A percentile compares a stretch with the other conserved stretches of the same genome.
Conservation (phyloP, 73 alveolate genomes). For the Paramecium primaurelia region DNA sequence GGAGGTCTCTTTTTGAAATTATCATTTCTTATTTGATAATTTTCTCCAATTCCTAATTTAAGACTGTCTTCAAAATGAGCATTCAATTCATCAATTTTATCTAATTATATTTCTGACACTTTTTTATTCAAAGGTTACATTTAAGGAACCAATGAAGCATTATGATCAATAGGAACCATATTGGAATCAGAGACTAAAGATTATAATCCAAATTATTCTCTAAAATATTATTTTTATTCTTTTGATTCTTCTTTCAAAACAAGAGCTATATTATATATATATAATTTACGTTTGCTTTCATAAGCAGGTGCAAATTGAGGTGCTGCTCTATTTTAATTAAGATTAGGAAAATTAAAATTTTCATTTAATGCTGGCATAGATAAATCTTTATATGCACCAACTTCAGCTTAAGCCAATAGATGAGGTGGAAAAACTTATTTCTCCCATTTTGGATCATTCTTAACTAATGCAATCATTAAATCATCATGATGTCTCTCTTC, state of each 20-base stretch:
- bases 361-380: constrained; percentile 42
- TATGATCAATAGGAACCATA: constrained; percentile 44
- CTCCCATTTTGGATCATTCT: constrained; percentile 53
- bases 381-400: neutral
- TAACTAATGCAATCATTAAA: constrained; percentile 44
- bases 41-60: neutral
- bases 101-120: neutral
- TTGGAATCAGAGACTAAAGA: constrained; percentile 44
- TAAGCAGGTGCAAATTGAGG: constrained; percentile 25
- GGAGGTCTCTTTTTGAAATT: neutral
- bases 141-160: constrained; percentile 11
- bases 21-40: neutral
- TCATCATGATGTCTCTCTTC: constrained; percentile 54
- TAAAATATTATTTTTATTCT: neutral
- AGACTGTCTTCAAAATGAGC: constrained; percentile 21
- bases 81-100: constrained; percentile 12
- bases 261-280: neutral
- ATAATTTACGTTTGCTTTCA: constrained; percentile 30
- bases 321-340: neutral
- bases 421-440: constrained; percentile 49
- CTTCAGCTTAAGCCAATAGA: constrained; percentile 27
- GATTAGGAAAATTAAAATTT: neutral
- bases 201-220: constrained; percentile 35
- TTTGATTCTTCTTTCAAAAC: constrained; percentile 29
- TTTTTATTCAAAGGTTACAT: neutral